phyloP scores from a whole-genome alignment of 805 yeast genomes.

The Candida palmyrensis region DNA sequence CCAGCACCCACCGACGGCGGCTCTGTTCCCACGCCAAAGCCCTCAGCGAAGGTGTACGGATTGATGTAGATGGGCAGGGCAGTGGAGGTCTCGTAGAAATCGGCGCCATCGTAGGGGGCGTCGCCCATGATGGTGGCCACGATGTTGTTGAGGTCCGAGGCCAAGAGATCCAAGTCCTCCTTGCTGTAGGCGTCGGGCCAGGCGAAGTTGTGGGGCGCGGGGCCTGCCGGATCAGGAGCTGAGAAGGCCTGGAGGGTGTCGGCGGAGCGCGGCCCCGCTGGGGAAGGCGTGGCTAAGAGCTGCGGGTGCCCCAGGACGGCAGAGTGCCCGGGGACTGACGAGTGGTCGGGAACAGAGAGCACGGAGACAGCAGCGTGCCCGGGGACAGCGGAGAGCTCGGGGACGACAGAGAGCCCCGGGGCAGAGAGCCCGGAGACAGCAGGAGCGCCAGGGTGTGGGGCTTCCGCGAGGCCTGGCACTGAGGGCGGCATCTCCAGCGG shows the following conservation, averaged over 20 bases:
- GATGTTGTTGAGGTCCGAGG: conserved; percentile 35
- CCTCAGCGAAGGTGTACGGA: too few species aligned
- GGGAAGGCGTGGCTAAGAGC: conserved; percentile 8
- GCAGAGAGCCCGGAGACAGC: background rate
- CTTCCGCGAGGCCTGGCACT: background rate
- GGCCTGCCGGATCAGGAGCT: background rate
- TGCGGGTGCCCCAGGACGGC: too few species aligned
- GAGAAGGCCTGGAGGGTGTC: too few species aligned
- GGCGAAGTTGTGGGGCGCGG: background rate
- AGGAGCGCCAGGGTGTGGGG: background rate
- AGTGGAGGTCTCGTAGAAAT: too few species aligned
- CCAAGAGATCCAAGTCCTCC: conserved; percentile 31
- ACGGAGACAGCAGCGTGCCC: background rate
- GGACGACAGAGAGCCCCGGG: background rate
- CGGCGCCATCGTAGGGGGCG: conserved; percentile 17
- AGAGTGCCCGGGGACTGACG: background rate
- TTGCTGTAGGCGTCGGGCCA: conserved; percentile 3
- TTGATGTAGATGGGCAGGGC: too few species aligned
- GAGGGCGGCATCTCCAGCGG: background rate
- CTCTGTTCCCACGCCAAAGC: background rate
- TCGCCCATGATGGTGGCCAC: conserved; percentile 35
- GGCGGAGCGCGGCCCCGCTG: background rate
- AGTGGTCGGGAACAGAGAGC: conserved; percentile 3
- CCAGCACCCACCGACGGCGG: too few species aligned
- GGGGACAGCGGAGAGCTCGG: background rate